Conservation (phyloP, 768 basidiomycete genomes). For the Chiua virens region DNA sequence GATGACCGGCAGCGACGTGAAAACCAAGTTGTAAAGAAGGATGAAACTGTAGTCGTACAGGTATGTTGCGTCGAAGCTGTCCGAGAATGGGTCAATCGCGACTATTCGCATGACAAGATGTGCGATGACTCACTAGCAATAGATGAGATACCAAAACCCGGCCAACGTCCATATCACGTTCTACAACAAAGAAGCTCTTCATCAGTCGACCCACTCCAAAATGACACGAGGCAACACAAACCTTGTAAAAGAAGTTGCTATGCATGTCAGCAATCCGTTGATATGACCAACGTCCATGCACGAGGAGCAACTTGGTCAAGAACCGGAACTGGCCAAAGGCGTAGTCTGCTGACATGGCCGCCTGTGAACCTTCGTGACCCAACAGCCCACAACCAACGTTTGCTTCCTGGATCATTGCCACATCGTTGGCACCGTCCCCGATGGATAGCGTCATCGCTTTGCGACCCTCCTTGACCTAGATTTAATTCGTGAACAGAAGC, state of each 20-base stretch:
- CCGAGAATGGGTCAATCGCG: constrained; percentile 8
- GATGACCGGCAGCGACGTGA: constrained; percentile 92
- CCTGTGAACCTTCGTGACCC: constrained; percentile 95
- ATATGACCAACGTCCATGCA: constrained; percentile 98
- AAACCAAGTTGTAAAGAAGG: constrained; percentile 85
- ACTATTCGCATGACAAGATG: neutral
- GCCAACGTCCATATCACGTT: constrained; percentile 93
- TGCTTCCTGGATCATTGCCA: constrained; percentile 99
- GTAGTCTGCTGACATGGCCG: constrained; percentile 98
- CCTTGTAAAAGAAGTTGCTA: constrained; percentile 98
- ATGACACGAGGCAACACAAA: constrained; percentile 31
- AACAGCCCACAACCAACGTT: constrained; percentile 94
- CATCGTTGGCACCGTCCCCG: constrained; percentile 97
- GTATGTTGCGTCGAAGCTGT: constrained; percentile 91
- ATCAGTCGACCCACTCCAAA: neutral
- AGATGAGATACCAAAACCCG: constrained; percentile 93
- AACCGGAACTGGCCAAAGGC: constrained; percentile 98
- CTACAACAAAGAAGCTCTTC: constrained; percentile 33
- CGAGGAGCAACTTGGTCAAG: constrained; percentile 85
- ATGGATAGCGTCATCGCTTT: constrained; percentile 97
- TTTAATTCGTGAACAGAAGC: neutral
- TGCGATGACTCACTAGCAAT: constrained; percentile 61
- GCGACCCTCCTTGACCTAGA: constrained; percentile 89
- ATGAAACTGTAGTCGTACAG: constrained; percentile 95
- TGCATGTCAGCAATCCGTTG: constrained; percentile 96